Base-by-base conservation (phyloP, 169 alveolate species). In the Plasmodium gallinaceum region DNA sequence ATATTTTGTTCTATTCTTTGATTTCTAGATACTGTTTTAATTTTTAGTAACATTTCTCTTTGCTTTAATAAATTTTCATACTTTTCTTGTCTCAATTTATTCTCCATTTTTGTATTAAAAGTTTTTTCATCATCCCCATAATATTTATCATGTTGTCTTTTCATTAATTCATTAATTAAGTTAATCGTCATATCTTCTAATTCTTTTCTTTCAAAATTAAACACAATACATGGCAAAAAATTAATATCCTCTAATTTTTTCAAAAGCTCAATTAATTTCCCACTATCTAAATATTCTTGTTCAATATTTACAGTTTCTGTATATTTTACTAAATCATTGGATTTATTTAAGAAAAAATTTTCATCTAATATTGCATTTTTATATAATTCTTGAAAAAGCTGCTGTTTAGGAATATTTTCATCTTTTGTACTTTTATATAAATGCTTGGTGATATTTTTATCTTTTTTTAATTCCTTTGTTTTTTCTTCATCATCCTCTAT, bases 171-270 rank as follows among this genome's bases (percentile, higher is more conserved):
- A 70, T 92, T 94, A 39, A 92, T 90, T 65, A 93, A 75, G 7
- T 94, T 92, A 24, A 89, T 72, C 3, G 95, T 86, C 88, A 97
- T 89, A 90, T 94, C 95, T 51, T 94, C 95, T 88, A 94, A 94
- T 69, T 93, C 95, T 68, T 88, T 93, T 26, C 96, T 93, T 74
- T 95, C 97, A 88, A 93, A 93, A 9, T 95, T 96, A 94, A 97
- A 97, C 54, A 95, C 95, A 64, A 97, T 94, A 32, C 98, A 94
- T 2, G 99, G 99, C 58, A 97, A 88, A 85, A 95, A 83, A 71
- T 94, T 93, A 22, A 88, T 83, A 54, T 90, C 88, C 65, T 96
- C 97, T 64, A 97, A 91, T 39, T 91, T 88, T 42, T 96, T 92
- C 72, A 95, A 87, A 74, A 97, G 75, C 43, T 89, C 91, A 62